These are phyloP conservation scores for Penicillium antarcticum DNA, from an alignment of 495 filamentous ascomycete genomes.

Conservation along the genomic window DNA sequence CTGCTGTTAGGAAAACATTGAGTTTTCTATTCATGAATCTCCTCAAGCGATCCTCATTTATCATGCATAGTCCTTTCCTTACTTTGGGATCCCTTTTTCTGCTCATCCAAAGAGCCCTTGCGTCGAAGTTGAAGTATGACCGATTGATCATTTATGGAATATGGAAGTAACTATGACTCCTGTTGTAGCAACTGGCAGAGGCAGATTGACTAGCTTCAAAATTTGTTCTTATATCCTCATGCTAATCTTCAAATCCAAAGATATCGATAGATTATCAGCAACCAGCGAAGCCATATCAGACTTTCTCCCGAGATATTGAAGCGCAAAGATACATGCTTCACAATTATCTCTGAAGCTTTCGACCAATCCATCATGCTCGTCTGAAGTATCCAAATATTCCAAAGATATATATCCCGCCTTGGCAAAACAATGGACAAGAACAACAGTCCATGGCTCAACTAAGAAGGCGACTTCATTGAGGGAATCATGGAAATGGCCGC, in stretches of 20 bases:
- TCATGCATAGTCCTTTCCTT: too few relatives aligned
- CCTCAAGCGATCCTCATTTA: too few relatives aligned
- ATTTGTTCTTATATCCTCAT: not conserved
- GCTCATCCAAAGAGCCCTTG: too few relatives aligned
- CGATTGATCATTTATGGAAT: too few relatives aligned
- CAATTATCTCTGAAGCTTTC: slow-evolving; percentile 19
- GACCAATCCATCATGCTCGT: slow-evolving; percentile 1
- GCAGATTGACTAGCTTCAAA: too few relatives aligned
- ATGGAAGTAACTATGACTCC: too few relatives aligned
- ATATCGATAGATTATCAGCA: slow-evolving; percentile 9
- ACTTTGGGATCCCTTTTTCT: too few relatives aligned
- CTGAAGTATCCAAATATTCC: slow-evolving; percentile 5
- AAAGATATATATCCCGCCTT: slow-evolving; percentile 36
- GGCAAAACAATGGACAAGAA: slow-evolving; percentile 41
- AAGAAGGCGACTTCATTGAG: slow-evolving; percentile 36
- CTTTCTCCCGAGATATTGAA: slow-evolving; percentile 41
- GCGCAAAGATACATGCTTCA: slow-evolving; percentile 34
- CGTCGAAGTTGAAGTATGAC: too few relatives aligned
- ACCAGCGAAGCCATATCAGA: slow-evolving; percentile 40
- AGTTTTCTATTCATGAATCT: too few relatives aligned
- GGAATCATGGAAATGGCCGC: slow-evolving; percentile 20
- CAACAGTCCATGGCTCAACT: slow-evolving; percentile 45
- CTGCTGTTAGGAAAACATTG: too few relatives aligned
- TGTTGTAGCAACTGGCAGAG: too few relatives aligned
- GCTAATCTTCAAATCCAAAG: slow-evolving; percentile 7